A percentile compares a stretch with the other conserved stretches of the same genome.
These are phyloP conservation scores for Ceratobasidium sp. DNA, from an alignment of 1,284 basidiomycete species.

Conservation along the genomic window DNA sequence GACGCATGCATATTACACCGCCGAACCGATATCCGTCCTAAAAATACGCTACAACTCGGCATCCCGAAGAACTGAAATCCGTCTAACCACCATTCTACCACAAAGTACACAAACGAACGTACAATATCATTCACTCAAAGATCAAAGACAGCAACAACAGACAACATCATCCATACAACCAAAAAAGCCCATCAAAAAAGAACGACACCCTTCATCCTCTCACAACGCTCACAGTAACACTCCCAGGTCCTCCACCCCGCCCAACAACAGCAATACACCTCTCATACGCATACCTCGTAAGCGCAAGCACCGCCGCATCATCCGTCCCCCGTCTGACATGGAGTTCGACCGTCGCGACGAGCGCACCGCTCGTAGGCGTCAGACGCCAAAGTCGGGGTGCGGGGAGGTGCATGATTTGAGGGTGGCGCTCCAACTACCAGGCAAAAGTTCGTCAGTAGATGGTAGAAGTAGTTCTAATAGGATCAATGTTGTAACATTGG, in stretches of 20 bases:
- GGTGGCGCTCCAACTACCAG: slow-evolving; percentile 80
- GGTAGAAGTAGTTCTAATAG: neutral
- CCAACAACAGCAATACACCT: slow-evolving; percentile 53
- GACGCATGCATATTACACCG: neutral
- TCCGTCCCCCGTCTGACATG: slow-evolving; percentile 77
- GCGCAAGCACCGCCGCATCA: slow-evolving; percentile 78
- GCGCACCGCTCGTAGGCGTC: slow-evolving; percentile 61
- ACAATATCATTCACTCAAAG: neutral
- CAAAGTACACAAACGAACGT: too few species aligned
- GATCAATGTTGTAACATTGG: too few species aligned
- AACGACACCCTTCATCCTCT: slow-evolving; percentile 46
- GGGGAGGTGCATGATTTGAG: slow-evolving; percentile 80
- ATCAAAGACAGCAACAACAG: neutral
- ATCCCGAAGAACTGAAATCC: neutral
- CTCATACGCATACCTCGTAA: slow-evolving; percentile 81
- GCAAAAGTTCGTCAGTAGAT: neutral
- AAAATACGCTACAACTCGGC: neutral
- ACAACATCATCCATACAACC: slow-evolving; percentile 1
- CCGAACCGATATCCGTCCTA: neutral
- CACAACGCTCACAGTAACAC: slow-evolving; percentile 52
- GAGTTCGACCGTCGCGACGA: slow-evolving; percentile 86
- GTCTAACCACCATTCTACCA: neutral
- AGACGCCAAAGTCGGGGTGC: slow-evolving; percentile 90
- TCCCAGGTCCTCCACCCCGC: slow-evolving; percentile 49
- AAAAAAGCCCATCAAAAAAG: slow-evolving; percentile 1